phyloP scores from a whole-genome alignment of 2,329 filamentous ascomycete genomes.

The Apiospora aurea region DNA sequence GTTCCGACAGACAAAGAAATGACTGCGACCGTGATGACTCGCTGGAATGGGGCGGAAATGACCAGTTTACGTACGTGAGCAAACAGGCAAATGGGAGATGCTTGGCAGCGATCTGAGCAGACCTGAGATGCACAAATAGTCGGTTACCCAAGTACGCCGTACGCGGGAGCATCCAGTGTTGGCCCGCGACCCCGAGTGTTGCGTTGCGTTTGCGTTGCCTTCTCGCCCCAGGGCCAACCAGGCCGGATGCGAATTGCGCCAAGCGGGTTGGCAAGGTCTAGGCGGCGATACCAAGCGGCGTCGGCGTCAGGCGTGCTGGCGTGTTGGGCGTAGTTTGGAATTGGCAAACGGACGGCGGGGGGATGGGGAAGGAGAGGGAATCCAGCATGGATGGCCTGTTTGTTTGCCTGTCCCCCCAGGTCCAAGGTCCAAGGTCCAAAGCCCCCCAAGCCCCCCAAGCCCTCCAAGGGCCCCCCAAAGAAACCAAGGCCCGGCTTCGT shows the following conservation, averaged over 20 bases:
- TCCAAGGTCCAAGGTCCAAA: no score
- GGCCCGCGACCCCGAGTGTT: neutral
- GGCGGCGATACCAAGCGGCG: constrained; percentile 23
- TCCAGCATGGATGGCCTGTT: no score
- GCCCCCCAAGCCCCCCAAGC: no score
- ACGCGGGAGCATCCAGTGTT: neutral
- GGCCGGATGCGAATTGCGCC: constrained; percentile 5
- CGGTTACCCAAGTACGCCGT: neutral
- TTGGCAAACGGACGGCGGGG: neutral
- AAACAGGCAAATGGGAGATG: neutral
- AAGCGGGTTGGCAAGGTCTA: constrained; percentile 22
- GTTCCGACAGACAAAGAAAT: constrained; percentile 15
- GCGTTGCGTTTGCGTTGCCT: neutral
- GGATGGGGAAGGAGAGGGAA: neutral
- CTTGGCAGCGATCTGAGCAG: neutral
- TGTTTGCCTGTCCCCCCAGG: no score
- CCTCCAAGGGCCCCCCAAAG: no score
- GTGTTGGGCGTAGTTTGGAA: neutral
- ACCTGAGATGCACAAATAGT: no score
- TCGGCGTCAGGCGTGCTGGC: constrained; percentile 11
- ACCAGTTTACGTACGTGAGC: neutral
- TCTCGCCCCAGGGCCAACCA: neutral
- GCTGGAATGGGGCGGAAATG: neutral
- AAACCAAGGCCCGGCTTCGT: constrained; percentile 13
- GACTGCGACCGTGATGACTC: constrained; percentile 10